Evolutionary conservation across 768 basidiomycete genomes (phyloP), one percentile per base, ranked within the genome.

Genomic region (Sistotremastrum niveocremeum): DNA sequence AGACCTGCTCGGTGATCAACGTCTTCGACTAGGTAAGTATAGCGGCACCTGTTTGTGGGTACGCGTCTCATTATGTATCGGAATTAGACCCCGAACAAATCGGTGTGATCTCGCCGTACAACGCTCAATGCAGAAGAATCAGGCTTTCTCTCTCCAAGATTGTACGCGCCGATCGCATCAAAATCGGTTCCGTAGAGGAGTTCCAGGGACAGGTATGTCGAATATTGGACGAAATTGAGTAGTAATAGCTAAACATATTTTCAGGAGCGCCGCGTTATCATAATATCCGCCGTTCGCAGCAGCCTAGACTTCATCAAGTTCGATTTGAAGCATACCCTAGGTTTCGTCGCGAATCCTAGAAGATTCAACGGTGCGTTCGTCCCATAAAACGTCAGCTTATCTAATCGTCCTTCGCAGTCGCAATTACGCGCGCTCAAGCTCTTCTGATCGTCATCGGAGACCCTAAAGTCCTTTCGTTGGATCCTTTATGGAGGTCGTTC

Each of bases 141-240:
- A 65, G 73, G 8, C 56, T 48, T 6, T 45, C 57, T 2, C 56
- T 79, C 10, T 51, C 46, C 30, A 9, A 34, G 2, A 35, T 44
- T 2, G 20, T 20, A 20, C 54, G 56, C 29, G 44, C 37, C 7
- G 47, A 42, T 6, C 53, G 46, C 2, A 63, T 79, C 45, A 79
- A 79, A 52, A 72, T 81, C 9, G 79, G 77, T 12, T 76, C 73
- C 28, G 77, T 78, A 1, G 79, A 81, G 51, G 76, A 78, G 47
- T 79, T 78, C 60, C 79, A 80, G 56, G 79, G 78, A 6, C 74
- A 78, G 60, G 75, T 72, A 42, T 32, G 51, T 20, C 20, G 20
- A 20, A 20, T 20, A 20, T 20, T 20, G 20, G 20, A 20, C 20
- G 20, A 20, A 20, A 20, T 20, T 20, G 20, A 20, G 20, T 20